Conservation (phyloP, 2,329 filamentous ascomycete species). For the Endothia cerciana region DNA sequence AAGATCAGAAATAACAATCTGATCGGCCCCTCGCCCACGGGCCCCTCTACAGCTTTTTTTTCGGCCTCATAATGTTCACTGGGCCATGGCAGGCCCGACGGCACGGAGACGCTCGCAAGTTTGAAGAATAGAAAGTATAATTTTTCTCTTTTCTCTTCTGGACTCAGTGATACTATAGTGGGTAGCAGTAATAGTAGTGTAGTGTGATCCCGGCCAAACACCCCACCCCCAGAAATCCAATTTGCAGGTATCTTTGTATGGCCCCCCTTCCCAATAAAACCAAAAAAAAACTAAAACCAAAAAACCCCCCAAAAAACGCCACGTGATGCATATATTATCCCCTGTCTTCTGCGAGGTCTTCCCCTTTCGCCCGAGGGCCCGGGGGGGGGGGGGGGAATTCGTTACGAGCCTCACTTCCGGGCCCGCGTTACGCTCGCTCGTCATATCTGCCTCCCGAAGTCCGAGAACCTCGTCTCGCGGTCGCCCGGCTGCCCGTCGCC, state of each 20-base stretch:
- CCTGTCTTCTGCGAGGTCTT: no score
- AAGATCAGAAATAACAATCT: no score
- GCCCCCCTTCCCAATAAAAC: no score
- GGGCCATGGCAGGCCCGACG: no score
- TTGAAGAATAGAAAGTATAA: constrained; percentile 8
- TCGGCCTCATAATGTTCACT: no score
- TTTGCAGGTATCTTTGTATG: constrained; percentile 10
- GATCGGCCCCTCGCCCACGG: no score
- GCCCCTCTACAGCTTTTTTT: no score
- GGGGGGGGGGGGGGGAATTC: no score
- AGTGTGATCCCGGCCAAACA: neutral
- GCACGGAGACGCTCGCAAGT: neutral
- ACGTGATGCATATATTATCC: neutral
- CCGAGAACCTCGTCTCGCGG: constrained; percentile 55
- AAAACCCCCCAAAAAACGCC: constrained; percentile 5
- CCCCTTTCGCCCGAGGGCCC: no score
- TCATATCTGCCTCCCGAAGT: constrained; percentile 50
- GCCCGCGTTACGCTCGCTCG: neutral
- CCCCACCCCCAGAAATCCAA: neutral
- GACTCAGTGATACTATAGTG: constrained; percentile 9
- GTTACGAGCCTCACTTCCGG: neutral
- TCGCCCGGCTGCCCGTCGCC: constrained; percentile 10
- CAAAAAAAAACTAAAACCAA: neutral
- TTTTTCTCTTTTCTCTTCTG: neutral
- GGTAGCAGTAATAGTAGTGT: constrained; percentile 2